Conservation (phyloP, 306 rosid genomes). For the Fagus sylvatica region DNA sequence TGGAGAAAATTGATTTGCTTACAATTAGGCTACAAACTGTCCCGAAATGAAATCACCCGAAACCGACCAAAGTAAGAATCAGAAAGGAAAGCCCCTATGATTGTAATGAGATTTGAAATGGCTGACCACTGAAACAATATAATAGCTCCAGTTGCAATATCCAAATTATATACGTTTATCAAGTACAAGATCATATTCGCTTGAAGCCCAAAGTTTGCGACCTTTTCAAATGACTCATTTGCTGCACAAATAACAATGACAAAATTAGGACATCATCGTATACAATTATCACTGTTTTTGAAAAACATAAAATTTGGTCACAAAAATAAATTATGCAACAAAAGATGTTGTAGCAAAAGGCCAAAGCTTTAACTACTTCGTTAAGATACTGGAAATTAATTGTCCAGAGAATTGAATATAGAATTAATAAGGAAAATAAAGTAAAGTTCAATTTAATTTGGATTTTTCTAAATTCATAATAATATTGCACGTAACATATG, state of each 20-base stretch:
- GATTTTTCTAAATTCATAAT: not conserved
- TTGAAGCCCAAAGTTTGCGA: constrained; percentile 50
- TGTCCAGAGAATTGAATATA: too few relatives aligned
- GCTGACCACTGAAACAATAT: constrained; percentile 62
- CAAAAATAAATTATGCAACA: too few relatives aligned
- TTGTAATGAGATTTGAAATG: constrained; percentile 38
- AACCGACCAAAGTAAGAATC: constrained; percentile 54
- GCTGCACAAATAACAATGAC: constrained; percentile 32
- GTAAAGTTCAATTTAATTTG: too few relatives aligned
- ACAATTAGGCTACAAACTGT: constrained; percentile 50
- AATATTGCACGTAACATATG: constrained; percentile 1
- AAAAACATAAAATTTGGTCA: too few relatives aligned
- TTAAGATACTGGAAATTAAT: too few relatives aligned
- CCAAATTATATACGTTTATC: constrained; percentile 44
- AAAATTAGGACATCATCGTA: too few relatives aligned
- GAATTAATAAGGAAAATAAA: too few relatives aligned
- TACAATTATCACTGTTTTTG: too few relatives aligned
- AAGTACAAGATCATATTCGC: constrained; percentile 31
- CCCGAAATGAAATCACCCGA: constrained; percentile 55
- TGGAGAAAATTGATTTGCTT: constrained; percentile 20
- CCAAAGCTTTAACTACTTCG: too few relatives aligned
- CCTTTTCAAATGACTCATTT: constrained; percentile 80
- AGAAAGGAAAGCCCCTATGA: constrained; percentile 53
- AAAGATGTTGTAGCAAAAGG: too few relatives aligned
- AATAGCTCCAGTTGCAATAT: constrained; percentile 37